A percentile compares a stretch with the other conserved stretches of the same genome.
Evolutionary conservation across 2,329 filamentous ascomycete genomes (phyloP).

Genomic region (Alternaria arborescens): DNA sequence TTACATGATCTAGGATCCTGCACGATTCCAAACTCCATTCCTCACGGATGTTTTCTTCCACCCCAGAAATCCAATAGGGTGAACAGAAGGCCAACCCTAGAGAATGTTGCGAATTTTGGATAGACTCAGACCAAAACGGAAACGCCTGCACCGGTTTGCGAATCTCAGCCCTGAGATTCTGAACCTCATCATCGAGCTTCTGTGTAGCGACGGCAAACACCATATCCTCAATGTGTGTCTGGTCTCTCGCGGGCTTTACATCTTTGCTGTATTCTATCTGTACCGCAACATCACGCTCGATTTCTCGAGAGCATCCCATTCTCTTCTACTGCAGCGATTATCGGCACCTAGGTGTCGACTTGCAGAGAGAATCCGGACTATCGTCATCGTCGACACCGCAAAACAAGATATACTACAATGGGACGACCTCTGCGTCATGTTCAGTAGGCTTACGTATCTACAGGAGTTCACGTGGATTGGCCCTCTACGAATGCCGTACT

Average conservation of each 20-base stretch:
- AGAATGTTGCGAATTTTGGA: not conserved
- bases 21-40: not conserved
- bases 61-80: not conserved
- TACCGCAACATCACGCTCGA: constrained; percentile 8
- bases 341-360: not conserved
- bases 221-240: constrained; percentile 3
- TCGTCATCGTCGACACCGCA: not conserved
- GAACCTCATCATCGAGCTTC: constrained; percentile 1
- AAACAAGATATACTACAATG: not conserved
- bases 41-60: not conserved
- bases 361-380: not conserved
- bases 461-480: constrained; percentile 4
- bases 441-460: not conserved
- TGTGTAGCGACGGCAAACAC: not conserved
- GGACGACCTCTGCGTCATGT: not conserved
- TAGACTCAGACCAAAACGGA: not conserved
- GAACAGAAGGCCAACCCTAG: not conserved
- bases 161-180: constrained; percentile 2
- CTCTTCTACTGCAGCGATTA: constrained; percentile 3
- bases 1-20: not conserved
- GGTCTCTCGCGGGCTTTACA: constrained; percentile 9
- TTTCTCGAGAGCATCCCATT: not conserved
- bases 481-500: not conserved
- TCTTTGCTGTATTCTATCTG: constrained; percentile 1
- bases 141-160: not conserved